These are phyloP conservation scores for Cryptosporidium baileyi DNA, from an alignment of 169 alveolate species.

Conservation along the genomic window DNA sequence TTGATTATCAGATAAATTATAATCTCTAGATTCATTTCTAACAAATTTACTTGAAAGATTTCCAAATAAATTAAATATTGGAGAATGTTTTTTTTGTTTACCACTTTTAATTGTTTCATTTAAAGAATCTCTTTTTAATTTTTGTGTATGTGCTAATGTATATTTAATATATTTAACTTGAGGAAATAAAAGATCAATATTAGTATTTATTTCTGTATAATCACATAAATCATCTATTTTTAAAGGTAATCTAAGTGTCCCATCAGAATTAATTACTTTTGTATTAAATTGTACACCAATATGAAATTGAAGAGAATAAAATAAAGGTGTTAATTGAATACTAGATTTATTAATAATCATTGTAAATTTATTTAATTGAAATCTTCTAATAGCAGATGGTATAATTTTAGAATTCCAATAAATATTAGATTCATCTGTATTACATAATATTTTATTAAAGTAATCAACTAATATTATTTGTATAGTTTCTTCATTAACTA, in stretches of 20 bases:
- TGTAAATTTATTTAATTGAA: conserved; percentile 15
- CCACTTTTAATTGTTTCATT: background rate
- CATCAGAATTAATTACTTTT: conserved; percentile 19
- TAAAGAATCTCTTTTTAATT: conserved; percentile 38
- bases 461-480: conserved; percentile 44
- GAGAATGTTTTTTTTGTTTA: background rate
- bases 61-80: conserved; percentile 33
- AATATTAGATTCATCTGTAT: conserved; percentile 62
- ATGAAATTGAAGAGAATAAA: conserved; percentile 60
- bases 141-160: conserved; percentile 59
- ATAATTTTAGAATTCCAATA: conserved; percentile 65
- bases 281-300: conserved; percentile 52
- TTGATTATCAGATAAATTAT: background rate
- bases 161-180: conserved; percentile 62
- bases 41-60: conserved; percentile 1
- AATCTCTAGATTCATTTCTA: background rate
- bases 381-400: conserved; percentile 63
- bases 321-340: conserved; percentile 30
- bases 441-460: conserved; percentile 41
- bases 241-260: conserved; percentile 32
- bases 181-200: conserved; percentile 23
- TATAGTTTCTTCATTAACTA: conserved; percentile 59
- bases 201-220: conserved; percentile 45
- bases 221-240: conserved; percentile 69
- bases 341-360: conserved; percentile 13